Conservation (phyloP, 148 eudicot species). For the Silene latifolia region DNA sequence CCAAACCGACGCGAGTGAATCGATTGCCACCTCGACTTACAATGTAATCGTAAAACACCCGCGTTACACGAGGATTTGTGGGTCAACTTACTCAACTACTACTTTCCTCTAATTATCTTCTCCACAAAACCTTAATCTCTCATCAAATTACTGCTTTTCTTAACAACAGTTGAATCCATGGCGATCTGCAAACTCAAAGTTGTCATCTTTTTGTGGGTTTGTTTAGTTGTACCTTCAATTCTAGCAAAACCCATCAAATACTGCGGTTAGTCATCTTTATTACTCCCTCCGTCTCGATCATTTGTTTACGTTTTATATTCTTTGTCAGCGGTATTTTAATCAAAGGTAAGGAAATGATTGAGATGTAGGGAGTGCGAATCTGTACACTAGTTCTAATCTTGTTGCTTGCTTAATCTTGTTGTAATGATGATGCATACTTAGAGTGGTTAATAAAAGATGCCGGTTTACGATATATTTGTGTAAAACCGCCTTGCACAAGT, state of each 20-base stretch:
- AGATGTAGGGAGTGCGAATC: neutral
- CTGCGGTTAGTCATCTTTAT: slow-evolving; percentile 27
- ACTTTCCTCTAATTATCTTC: neutral
- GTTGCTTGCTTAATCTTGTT: neutral
- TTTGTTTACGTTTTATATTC: too few species aligned
- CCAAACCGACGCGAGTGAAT: too few species aligned
- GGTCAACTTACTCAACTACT: neutral
- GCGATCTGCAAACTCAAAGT: slow-evolving; percentile 16
- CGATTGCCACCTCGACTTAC: too few species aligned
- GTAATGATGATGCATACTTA: too few species aligned
- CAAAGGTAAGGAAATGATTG: too few species aligned
- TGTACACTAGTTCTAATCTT: neutral
- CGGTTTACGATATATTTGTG: too few species aligned
- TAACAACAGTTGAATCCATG: slow-evolving; percentile 17
- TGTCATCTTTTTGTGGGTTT: slow-evolving; percentile 18
- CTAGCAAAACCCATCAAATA: slow-evolving; percentile 24
- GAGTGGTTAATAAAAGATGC: too few species aligned
- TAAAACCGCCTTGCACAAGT: too few species aligned
- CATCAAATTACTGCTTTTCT: neutral
- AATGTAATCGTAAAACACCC: too few species aligned
- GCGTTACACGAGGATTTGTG: too few species aligned
- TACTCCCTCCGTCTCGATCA: neutral
- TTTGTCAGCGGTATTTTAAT: too few species aligned
- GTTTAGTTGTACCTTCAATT: slow-evolving; percentile 25
- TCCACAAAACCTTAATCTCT: neutral